Conservation (phyloP, 1,284 basidiomycete genomes). For the Flammula alnicola region DNA sequence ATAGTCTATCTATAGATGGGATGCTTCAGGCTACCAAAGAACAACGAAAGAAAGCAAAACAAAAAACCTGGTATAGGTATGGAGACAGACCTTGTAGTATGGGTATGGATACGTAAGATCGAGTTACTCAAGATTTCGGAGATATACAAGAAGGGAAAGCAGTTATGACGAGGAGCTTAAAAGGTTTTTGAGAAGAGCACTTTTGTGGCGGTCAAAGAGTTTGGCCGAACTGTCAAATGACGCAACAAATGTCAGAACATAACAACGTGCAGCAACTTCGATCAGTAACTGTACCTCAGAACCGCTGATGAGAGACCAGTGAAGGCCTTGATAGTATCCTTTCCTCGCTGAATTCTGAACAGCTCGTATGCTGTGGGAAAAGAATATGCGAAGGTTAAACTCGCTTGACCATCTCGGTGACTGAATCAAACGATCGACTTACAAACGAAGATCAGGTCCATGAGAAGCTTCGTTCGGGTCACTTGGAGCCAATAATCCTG, state of each 20-base stretch:
- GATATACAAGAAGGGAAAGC: constrained; percentile 5
- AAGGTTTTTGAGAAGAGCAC: constrained; percentile 55
- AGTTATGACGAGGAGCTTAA: constrained; percentile 28
- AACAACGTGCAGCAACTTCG: constrained; percentile 1
- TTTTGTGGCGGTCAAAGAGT: constrained; percentile 71
- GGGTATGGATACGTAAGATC: no score
- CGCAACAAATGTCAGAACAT: constrained; percentile 5
- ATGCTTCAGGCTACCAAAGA: no score
- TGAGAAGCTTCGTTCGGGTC: constrained; percentile 68
- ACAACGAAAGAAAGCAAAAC: no score
- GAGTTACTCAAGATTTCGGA: constrained; percentile 1
- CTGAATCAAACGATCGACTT: constrained; percentile 38
- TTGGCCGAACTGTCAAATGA: constrained; percentile 7
- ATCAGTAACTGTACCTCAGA: constrained; percentile 58
- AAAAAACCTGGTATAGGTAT: constrained; percentile 14
- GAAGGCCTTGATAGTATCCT: constrained; percentile 64
- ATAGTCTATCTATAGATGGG: constrained; percentile 12
- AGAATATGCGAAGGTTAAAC: constrained; percentile 17
- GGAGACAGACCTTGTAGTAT: no score
- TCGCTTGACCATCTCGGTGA: constrained; percentile 7
- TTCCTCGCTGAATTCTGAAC: constrained; percentile 59
- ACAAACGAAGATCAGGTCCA: constrained; percentile 88
- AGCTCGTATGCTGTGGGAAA: constrained; percentile 45
- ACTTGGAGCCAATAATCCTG: constrained; percentile 79
- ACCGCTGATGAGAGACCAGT: constrained; percentile 70